phyloP scores from a whole-genome alignment of 192 early-diverging fungal genomes.

The Chytriomyces sp. region DNA sequence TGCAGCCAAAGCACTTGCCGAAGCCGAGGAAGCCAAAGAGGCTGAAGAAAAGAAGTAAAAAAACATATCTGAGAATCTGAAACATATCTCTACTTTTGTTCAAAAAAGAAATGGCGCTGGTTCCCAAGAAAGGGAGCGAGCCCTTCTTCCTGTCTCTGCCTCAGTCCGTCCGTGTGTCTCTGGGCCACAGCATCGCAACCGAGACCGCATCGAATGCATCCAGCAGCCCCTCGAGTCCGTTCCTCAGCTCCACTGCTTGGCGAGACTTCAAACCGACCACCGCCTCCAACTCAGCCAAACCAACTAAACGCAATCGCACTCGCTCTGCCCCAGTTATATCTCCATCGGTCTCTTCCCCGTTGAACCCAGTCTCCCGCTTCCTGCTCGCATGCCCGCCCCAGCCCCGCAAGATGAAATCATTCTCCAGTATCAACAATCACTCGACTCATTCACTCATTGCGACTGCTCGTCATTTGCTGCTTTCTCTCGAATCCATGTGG shows the following conservation, averaged over 20 bases:
- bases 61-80: background rate
- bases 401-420: background rate
- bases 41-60: background rate
- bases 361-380: background rate
- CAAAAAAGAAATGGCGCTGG: background rate
- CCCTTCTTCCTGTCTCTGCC: background rate
- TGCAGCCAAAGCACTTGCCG: constrained; percentile 23
- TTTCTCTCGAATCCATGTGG: constrained; percentile 19
- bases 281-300: background rate
- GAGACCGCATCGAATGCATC: background rate
- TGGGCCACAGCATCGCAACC: background rate
- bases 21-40: background rate
- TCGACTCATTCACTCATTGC: constrained; percentile 11
- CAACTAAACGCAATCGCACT: background rate
- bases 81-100: background rate
- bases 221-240: too few relatives aligned
- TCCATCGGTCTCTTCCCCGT: background rate
- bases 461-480: constrained; percentile 9
- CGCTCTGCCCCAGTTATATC: background rate
- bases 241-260: background rate
- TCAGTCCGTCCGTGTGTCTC: background rate
- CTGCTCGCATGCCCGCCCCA: background rate
- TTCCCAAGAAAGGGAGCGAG: background rate
- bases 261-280: background rate
- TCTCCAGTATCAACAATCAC: background rate